phyloP scores from a whole-genome alignment of 2,329 filamentous ascomycete species.

The Dryadomyces sulphureus region DNA sequence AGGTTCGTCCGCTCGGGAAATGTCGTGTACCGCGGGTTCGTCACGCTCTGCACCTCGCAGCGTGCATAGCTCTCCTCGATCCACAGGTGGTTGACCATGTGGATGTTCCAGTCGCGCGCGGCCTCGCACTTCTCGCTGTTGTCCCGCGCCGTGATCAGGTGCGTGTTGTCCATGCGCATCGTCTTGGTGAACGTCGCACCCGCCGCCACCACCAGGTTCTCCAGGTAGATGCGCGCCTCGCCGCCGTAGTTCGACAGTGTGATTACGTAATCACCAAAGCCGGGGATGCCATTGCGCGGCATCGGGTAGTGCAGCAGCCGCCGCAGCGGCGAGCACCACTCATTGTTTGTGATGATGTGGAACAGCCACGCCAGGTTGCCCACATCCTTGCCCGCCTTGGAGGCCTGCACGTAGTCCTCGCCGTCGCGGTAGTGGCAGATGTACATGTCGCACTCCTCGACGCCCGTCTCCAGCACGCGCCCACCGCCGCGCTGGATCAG shows the following conservation, averaged over 20 bases:
- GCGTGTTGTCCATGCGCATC: conserved; percentile 89
- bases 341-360: conserved; percentile 74
- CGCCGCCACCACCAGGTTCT: conserved; percentile 73
- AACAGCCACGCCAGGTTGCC: conserved; percentile 93
- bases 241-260: conserved; percentile 95
- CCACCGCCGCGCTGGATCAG: conserved; percentile 63
- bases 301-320: conserved; percentile 84
- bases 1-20: conserved; percentile 86
- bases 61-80: conserved; percentile 93
- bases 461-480: conserved; percentile 27
- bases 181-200: conserved; percentile 89
- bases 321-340: conserved; percentile 73
- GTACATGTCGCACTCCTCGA: conserved; percentile 65
- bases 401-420: conserved; percentile 59
- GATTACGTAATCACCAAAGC: conserved; percentile 63
- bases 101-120: conserved; percentile 80
- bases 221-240: conserved; percentile 81
- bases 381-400: conserved; percentile 64
- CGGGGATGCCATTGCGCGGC: conserved; percentile 60
- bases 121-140: conserved; percentile 88
- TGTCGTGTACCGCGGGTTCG: conserved; percentile 62
- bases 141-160: conserved; percentile 81
- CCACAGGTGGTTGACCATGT: conserved; percentile 91
- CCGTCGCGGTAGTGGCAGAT: conserved; percentile 82
- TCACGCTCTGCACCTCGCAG: conserved; percentile 60